These are phyloP conservation scores for Ophiostoma sp. DNA, from an alignment of 2,329 filamentous ascomycete species.

Conservation along the genomic window DNA sequence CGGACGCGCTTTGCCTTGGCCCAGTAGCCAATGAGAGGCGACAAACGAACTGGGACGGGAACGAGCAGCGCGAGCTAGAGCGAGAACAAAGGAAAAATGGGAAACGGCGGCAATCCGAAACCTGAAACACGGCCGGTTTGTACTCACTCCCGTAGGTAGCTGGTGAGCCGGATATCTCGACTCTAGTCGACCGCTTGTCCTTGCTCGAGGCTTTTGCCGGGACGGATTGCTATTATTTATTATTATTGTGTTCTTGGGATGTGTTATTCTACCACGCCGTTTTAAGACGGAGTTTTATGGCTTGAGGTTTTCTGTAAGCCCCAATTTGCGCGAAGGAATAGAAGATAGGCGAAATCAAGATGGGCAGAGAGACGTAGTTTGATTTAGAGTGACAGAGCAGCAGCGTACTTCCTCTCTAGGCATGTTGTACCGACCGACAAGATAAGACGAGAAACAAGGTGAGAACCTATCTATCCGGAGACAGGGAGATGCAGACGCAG, in stretches of 20 bases:
- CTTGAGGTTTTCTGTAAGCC: no score
- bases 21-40: neutral
- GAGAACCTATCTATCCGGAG: neutral
- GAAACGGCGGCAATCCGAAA: neutral
- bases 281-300: no score
- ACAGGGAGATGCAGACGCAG: neutral
- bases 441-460: neutral
- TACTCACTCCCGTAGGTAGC: neutral
- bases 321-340: no score
- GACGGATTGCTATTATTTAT: neutral
- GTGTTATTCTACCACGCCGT: no score
- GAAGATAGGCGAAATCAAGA: no score
- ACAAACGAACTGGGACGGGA: neutral
- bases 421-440: neutral
- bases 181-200: no score
- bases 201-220: no score
- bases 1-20: neutral
- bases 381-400: neutral
- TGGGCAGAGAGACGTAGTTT: no score
- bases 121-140: neutral
- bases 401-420: conserved; percentile 5
- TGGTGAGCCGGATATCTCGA: neutral
- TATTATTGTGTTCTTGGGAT: neutral
- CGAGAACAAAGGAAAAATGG: conserved; percentile 5
- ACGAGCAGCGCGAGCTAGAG: neutral